phyloP scores from a whole-genome alignment of 192 early-diverging fungal genomes.

The Kickxella alabastrina region DNA sequence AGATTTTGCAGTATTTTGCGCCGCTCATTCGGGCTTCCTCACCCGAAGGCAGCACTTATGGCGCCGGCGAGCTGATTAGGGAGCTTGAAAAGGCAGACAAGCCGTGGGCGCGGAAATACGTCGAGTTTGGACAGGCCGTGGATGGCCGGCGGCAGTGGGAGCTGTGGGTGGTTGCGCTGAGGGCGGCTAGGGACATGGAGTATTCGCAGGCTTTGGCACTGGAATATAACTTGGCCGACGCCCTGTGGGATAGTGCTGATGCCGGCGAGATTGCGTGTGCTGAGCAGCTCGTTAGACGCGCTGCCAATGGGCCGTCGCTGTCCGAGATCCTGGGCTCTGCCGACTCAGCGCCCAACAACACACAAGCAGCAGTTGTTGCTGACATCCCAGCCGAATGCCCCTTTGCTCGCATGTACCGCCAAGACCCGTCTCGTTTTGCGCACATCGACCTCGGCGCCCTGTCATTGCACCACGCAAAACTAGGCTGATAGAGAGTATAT shows the following conservation, averaged over 20 bases:
- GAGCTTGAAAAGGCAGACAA: slow-evolving; percentile 3
- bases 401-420: slow-evolving; percentile 49
- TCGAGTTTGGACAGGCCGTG: not conserved
- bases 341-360: not conserved
- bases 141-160: slow-evolving; percentile 1
- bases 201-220: slow-evolving; percentile 27
- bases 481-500: slow-evolving; percentile 1
- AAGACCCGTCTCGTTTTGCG: slow-evolving; percentile 35
- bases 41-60: not conserved
- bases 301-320: not conserved
- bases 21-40: slow-evolving; percentile 18
- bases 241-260: not conserved
- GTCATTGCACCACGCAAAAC: slow-evolving; percentile 16
- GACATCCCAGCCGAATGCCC: slow-evolving; percentile 37
- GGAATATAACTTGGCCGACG: slow-evolving; percentile 6
- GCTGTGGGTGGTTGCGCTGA: slow-evolving; percentile 26
- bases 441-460: slow-evolving; percentile 31
- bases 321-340: not conserved
- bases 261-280: not conserved
- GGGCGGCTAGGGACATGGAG: slow-evolving; percentile 8
- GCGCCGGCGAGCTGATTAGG: slow-evolving; percentile 1
- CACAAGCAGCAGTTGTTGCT: not conserved
- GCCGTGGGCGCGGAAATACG: slow-evolving; percentile 27
- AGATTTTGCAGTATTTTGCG: slow-evolving; percentile 31
- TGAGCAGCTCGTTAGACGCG: not conserved